These are phyloP conservation scores for Ogataea corticis DNA, from an alignment of 805 yeast genomes.

Conservation along the genomic window DNA sequence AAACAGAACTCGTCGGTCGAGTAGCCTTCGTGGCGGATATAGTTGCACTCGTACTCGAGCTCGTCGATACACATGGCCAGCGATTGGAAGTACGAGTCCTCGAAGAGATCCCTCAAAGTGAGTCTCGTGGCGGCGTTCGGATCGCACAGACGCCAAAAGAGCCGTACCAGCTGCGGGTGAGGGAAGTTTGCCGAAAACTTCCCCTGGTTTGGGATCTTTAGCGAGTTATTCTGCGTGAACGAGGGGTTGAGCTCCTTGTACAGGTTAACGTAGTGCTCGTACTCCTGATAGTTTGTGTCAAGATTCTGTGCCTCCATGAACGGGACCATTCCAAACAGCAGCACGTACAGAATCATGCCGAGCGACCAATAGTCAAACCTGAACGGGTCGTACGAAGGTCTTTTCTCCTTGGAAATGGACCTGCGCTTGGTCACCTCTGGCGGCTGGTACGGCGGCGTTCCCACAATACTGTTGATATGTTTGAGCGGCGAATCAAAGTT, in stretches of 20 bases:
- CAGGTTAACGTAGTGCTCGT: conserved; percentile 36
- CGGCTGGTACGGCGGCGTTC: conserved; percentile 80
- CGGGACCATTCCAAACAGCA: conserved; percentile 60
- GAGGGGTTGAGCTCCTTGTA: conserved; percentile 46
- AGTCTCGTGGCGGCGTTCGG: conserved; percentile 57
- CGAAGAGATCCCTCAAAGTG: conserved; percentile 51
- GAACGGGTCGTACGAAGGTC: conserved; percentile 50
- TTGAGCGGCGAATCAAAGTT: conserved; percentile 46
- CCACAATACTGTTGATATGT: conserved; percentile 50
- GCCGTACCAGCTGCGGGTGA: conserved; percentile 18
- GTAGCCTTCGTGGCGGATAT: conserved; percentile 18
- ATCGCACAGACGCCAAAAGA: conserved; percentile 70
- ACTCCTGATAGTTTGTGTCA: conserved; percentile 58
- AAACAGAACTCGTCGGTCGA: conserved; percentile 1
- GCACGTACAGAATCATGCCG: conserved; percentile 65
- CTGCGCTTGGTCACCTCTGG: conserved; percentile 66
- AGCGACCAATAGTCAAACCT: conserved; percentile 73
- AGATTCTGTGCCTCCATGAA: conserved; percentile 49
- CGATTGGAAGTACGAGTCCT: conserved; percentile 63
- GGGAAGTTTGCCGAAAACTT: conserved; percentile 31
- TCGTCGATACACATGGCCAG: conserved; percentile 64
- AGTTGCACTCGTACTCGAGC: conserved; percentile 27
- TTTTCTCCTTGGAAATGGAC: conserved; percentile 30
- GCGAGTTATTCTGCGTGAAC: conserved; percentile 52
- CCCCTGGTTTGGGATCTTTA: conserved; percentile 50